Conservation (phyloP, 1,284 basidiomycete species). For the Cryptococcus sp. region DNA sequence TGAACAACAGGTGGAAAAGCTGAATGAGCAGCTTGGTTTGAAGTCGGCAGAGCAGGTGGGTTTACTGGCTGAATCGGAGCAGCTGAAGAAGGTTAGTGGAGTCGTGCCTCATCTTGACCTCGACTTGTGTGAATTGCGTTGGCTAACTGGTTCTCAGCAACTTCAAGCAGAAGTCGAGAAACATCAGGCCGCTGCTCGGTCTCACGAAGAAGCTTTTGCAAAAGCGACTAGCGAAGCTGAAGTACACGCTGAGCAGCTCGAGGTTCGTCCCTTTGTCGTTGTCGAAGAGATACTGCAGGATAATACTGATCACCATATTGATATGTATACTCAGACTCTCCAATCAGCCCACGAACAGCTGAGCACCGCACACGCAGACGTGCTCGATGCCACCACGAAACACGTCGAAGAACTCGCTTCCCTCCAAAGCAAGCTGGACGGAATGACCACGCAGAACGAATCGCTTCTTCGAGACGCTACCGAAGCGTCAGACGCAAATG, state of each 20-base stretch:
- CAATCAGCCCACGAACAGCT: constrained; percentile 26
- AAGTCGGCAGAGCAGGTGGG: constrained; percentile 9
- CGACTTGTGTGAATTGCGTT: neutral
- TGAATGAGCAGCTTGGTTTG: constrained; percentile 19
- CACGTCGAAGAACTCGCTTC: constrained; percentile 25
- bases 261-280: too few relatives aligned
- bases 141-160: neutral
- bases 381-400: constrained; percentile 19
- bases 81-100: constrained; percentile 13
- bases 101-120: neutral
- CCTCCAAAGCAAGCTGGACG: constrained; percentile 26
- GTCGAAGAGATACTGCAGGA: neutral
- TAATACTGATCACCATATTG: neutral
- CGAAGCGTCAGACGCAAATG: too few relatives aligned
- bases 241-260: neutral
- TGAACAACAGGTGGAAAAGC: constrained; percentile 26
- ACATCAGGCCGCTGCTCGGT: constrained; percentile 14
- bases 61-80: constrained; percentile 3
- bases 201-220: constrained; percentile 14
- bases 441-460: constrained; percentile 2
- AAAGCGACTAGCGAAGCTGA: constrained; percentile 10
- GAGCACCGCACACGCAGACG: constrained; percentile 22
- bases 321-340: constrained; percentile 9
- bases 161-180: constrained; percentile 19
- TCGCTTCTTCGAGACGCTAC: too few relatives aligned